A percentile compares a stretch with the other conserved stretches of the same genome.
These are phyloP conservation scores for Talaromyces thailandensis DNA, from an alignment of 495 filamentous ascomycete genomes.

Conservation along the genomic window DNA sequence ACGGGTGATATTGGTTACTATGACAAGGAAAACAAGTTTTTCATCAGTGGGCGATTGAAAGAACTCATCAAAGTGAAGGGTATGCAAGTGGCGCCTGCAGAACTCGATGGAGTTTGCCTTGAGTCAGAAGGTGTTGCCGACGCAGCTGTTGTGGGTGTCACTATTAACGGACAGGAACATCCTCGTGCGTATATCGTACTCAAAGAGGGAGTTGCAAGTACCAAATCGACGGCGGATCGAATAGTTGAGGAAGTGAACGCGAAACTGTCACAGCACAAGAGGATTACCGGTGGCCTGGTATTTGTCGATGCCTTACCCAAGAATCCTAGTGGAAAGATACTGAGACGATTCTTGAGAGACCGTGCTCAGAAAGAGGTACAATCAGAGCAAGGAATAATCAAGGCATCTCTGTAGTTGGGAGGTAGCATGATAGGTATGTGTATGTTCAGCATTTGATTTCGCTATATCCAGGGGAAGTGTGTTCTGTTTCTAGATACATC, in stretches of 20 bases:
- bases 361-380: conserved; percentile 18
- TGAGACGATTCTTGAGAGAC: conserved; percentile 25
- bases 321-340: conserved; percentile 35
- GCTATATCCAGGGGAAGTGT: neutral
- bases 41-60: conserved; percentile 6
- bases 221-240: conserved; percentile 9
- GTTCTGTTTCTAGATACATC: neutral
- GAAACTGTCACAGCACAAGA: conserved; percentile 45
- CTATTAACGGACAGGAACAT: conserved; percentile 43
- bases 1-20: conserved; percentile 31
- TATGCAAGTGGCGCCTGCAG: conserved; percentile 37
- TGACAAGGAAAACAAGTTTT: conserved; percentile 10
- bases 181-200: conserved; percentile 28
- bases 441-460: neutral
- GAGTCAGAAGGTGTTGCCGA: conserved; percentile 30
- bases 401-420: neutral
- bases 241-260: conserved; percentile 23
- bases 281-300: conserved; percentile 49
- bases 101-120: conserved; percentile 37
- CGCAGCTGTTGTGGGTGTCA: conserved; percentile 28
- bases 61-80: conserved; percentile 32
- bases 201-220: conserved; percentile 40
- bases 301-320: conserved; percentile 54
- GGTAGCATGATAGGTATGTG: neutral
- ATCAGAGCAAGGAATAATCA: neutral